Conservation (phyloP, 306 rosid genomes). For the Spatholobus suberectus region DNA sequence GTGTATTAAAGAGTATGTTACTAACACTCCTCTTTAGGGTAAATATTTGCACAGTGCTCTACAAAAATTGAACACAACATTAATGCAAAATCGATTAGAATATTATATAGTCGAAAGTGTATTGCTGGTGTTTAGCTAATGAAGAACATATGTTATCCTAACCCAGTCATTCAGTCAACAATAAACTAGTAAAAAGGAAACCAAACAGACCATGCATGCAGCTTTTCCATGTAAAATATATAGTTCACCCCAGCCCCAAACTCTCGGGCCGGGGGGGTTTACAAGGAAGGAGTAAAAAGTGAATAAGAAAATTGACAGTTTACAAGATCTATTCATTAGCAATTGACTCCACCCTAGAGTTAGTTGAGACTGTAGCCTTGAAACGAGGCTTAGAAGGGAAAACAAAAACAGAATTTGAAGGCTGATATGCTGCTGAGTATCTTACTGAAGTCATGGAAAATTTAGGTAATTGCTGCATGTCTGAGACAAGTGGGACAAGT, state of each 20-base stretch:
- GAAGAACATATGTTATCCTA: neutral
- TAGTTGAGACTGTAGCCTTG: conserved; percentile 53
- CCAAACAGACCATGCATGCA: neutral
- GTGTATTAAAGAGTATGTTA: too few relatives aligned
- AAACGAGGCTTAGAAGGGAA: conserved; percentile 87
- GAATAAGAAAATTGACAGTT: neutral
- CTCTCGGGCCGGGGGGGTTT: neutral
- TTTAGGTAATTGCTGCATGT: conserved; percentile 80
- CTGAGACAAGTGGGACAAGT: conserved; percentile 90
- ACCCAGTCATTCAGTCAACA: too few relatives aligned
- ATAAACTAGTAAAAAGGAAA: conserved; percentile 9
- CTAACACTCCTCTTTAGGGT: too few relatives aligned
- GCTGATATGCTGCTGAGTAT: conserved; percentile 82
- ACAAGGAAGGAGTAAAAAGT: neutral
- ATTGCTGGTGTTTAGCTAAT: neutral
- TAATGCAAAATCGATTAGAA: neutral
- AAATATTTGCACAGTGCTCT: neutral
- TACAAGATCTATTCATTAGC: conserved; percentile 55
- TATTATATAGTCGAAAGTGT: neutral
- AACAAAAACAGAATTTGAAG: conserved; percentile 64
- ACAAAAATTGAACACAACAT: neutral
- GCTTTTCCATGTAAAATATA: conserved; percentile 28
- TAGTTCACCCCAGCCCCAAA: neutral
- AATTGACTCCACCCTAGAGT: conserved; percentile 54
- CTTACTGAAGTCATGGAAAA: conserved; percentile 75